Percentiles rank a stretch among this genome's conserved stretches.
Conservation (phyloP, 345 rosid genomes). For the Brassica juncea region DNA sequence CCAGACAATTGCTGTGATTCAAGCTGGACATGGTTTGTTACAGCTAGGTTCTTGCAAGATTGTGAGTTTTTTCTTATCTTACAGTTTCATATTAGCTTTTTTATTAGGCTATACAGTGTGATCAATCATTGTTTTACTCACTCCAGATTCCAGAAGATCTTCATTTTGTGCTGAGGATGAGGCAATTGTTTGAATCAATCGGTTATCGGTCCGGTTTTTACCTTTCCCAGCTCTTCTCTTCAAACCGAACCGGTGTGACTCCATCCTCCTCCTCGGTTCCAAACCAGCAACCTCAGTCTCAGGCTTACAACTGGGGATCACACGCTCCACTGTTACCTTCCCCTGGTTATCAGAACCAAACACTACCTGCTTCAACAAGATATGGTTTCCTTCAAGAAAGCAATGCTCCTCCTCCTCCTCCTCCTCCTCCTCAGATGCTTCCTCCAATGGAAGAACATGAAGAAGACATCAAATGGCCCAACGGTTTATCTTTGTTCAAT, state of each 20-base stretch:
- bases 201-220: slow-evolving; percentile 94
- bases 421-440: slow-evolving; percentile 67
- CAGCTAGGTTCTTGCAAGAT: slow-evolving; percentile 96
- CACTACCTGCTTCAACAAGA: slow-evolving; percentile 36
- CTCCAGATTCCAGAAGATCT: slow-evolving; percentile 92
- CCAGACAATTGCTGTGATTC: slow-evolving; percentile 98
- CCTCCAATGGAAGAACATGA: slow-evolving; percentile 75
- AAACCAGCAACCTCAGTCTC: slow-evolving; percentile 52
- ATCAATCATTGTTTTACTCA: slow-evolving; percentile 34
- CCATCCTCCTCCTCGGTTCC: slow-evolving; percentile 63
- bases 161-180: slow-evolving; percentile 94
- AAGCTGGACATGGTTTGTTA: slow-evolving; percentile 97
- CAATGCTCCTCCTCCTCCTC: slow-evolving; percentile 48
- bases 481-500: slow-evolving; percentile 74
- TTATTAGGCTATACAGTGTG: slow-evolving; percentile 31
- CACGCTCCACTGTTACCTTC: slow-evolving; percentile 66
- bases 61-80: slow-evolving; percentile 51
- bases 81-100: background rate
- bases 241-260: slow-evolving; percentile 47
- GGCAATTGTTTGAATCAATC: slow-evolving; percentile 88
- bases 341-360: slow-evolving; percentile 63
- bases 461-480: slow-evolving; percentile 89
- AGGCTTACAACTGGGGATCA: slow-evolving; percentile 64
- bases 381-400: slow-evolving; percentile 58
- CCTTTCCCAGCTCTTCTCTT: slow-evolving; percentile 89